These are phyloP conservation scores for Oryza coarctata DNA, from an alignment of 176 grass and related monocot species.

Conservation along the genomic window DNA sequence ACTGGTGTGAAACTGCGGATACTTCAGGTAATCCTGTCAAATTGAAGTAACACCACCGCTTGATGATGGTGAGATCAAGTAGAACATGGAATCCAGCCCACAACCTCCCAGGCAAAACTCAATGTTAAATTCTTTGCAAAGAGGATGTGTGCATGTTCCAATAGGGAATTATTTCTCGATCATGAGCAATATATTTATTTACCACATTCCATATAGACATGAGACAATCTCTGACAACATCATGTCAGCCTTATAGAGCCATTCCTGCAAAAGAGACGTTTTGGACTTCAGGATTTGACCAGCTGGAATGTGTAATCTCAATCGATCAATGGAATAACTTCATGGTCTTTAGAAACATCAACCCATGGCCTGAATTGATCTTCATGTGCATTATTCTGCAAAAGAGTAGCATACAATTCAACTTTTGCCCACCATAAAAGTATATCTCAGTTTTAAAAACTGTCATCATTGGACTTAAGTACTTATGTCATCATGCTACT, in stretches of 20 bases:
- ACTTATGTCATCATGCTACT: background rate
- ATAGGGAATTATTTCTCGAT: background rate
- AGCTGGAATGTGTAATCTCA: conserved; percentile 10
- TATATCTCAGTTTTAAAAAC: background rate
- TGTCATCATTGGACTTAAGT: background rate
- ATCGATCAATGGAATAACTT: conserved; percentile 30
- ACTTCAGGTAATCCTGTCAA: background rate
- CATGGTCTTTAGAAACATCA: conserved; percentile 33
- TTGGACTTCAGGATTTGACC: background rate
- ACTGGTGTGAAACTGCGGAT: background rate
- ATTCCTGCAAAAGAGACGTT: background rate
- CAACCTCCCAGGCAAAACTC: background rate
- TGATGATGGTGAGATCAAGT: background rate
- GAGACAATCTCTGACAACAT: background rate
- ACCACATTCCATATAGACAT: background rate
- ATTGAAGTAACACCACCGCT: background rate
- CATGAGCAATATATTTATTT: background rate
- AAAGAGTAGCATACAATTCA: conserved; percentile 37
- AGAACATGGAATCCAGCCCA: background rate
- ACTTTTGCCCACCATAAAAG: background rate
- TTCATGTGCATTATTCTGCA: conserved; percentile 59
- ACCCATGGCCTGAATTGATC: conserved; percentile 62
- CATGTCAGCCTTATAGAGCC: background rate
- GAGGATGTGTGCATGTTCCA: background rate
- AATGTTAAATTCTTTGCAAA: background rate